Evolutionary conservation across 2,329 filamentous ascomycete species (phyloP), one percentile per base, ranked within the genome.

Genomic region (Neopestalotiopsis sp.): DNA sequence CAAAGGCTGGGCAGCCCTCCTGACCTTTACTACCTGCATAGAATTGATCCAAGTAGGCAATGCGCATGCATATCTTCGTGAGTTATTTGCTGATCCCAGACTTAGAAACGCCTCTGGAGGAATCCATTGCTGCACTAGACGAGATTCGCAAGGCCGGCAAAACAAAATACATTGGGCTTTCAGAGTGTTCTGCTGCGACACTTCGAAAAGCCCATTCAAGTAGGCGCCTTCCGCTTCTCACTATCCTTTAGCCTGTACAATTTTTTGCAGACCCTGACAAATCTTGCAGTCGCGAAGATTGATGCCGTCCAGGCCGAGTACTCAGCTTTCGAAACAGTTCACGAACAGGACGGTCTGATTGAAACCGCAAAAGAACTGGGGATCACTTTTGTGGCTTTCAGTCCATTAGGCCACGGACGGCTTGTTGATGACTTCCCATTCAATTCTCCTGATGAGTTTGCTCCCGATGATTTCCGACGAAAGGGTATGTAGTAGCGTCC

Each of bases 281-380:
- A n/a, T 32, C 17, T 38, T 20, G 28, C 78, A n/a, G 78, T 88
- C 4, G 81, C 84, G 68, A 84, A 81, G 5, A 84, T 90, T 67
- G 78, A 82, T 5, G 84, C 83, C 6, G 82, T 85, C 14, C 85
- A 89, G 76, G 80, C 86, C 61, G 86, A 88, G 72, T 88, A 85
- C 75, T 84, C 80, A 3, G 81, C 83, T 0, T 87, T 86, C 71
- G 78, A 79, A 1, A 76, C 81, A 6, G 84, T 86, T 52, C 86
- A 88, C 57, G 86, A 89, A 69, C 80, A 78, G 2, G 72, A 82
- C 49, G 83, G 1, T 82, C 74, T 86, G 24, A 76, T 85, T 3
- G 75, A 79, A 28, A 81, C 84, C 1, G 83, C 82, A 67, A 81
- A 84, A 2, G 84, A 86, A 71, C 80, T 88, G 4, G 86, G 80